phyloP scores from a whole-genome alignment of 1,284 basidiomycete genomes.

The Omphalotus olearius region DNA sequence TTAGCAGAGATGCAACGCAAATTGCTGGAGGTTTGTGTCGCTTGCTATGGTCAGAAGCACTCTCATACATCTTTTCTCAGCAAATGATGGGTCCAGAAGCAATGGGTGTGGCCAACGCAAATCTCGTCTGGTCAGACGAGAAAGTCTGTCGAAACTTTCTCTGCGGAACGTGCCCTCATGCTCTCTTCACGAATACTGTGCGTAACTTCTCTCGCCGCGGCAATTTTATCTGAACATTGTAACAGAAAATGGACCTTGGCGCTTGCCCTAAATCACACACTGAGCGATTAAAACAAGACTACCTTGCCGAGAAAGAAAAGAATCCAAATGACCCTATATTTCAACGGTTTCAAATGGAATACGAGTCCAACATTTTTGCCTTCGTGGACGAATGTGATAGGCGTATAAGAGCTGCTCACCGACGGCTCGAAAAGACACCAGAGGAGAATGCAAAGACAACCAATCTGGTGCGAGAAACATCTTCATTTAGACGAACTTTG shows the following conservation, averaged over 20 bases:
- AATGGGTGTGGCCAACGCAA: slow-evolving; percentile 91
- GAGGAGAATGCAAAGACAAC: slow-evolving; percentile 99
- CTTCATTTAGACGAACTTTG: background rate
- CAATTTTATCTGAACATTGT: slow-evolving; percentile 1
- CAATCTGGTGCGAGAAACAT: slow-evolving; percentile 61
- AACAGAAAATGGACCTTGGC: slow-evolving; percentile 98
- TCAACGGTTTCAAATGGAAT: slow-evolving; percentile 85
- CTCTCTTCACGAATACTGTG: slow-evolving; percentile 97
- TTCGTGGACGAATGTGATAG: slow-evolving; percentile 99
- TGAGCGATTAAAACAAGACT: slow-evolving; percentile 92
- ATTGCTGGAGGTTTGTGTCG: slow-evolving; percentile 72
- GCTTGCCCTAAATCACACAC: slow-evolving; percentile 97
- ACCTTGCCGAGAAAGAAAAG: slow-evolving; percentile 72
- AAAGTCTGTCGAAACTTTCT: slow-evolving; percentile 99
- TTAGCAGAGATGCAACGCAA: slow-evolving; percentile 91
- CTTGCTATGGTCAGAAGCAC: slow-evolving; percentile 4
- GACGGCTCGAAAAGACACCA: slow-evolving; percentile 96
- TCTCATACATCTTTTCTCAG: slow-evolving; percentile 33
- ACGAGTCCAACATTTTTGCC: slow-evolving; percentile 91
- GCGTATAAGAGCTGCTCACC: slow-evolving; percentile 90
- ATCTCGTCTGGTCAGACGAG: slow-evolving; percentile 93
- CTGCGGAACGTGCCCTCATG: slow-evolving; percentile 96
- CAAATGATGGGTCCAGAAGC: slow-evolving; percentile 99
- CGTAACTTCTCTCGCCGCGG: slow-evolving; percentile 28
- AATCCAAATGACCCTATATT: slow-evolving; percentile 79